These are phyloP conservation scores for Hypericum perforatum DNA, from an alignment of 345 rosid genomes.

Conservation along the genomic window DNA sequence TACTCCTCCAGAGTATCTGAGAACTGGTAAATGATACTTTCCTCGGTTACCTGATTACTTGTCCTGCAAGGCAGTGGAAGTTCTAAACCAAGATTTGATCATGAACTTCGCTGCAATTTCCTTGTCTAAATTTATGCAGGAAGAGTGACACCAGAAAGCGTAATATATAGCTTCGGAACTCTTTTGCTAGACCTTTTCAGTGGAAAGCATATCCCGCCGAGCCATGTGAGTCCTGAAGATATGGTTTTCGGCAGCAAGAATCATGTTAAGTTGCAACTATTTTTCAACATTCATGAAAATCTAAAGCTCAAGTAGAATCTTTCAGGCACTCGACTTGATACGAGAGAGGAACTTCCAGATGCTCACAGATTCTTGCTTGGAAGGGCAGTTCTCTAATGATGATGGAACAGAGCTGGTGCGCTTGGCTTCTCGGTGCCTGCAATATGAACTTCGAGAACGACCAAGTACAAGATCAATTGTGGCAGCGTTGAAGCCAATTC, in stretches of 20 bases:
- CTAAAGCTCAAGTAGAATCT: constrained; percentile 11
- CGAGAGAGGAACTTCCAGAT: constrained; percentile 79
- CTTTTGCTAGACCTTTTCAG: constrained; percentile 93
- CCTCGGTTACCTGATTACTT: too few relatives aligned
- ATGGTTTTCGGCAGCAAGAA: too few relatives aligned
- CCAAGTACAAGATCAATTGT: constrained; percentile 74
- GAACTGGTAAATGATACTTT: constrained; percentile 48
- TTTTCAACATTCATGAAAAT: too few relatives aligned
- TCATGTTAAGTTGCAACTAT: too few relatives aligned
- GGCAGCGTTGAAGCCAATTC: constrained; percentile 74
- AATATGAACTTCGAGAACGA: constrained; percentile 86
- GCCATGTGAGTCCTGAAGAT: constrained; percentile 52
- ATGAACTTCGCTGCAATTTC: neutral
- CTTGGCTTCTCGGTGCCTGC: constrained; percentile 85
- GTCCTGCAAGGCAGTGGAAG: too few relatives aligned
- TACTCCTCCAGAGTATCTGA: constrained; percentile 94
- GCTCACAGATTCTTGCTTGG: constrained; percentile 87
- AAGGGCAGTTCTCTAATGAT: constrained; percentile 71
- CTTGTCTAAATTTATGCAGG: constrained; percentile 32
- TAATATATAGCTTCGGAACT: constrained; percentile 92
- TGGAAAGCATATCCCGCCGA: constrained; percentile 94
- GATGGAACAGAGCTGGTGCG: constrained; percentile 89
- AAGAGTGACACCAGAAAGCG: constrained; percentile 89
- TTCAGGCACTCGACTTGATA: constrained; percentile 90
- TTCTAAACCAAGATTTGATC: neutral